Conservation (phyloP, 2,329 filamentous ascomycete genomes). For the Neophaeococcomyces mojaviensis region DNA sequence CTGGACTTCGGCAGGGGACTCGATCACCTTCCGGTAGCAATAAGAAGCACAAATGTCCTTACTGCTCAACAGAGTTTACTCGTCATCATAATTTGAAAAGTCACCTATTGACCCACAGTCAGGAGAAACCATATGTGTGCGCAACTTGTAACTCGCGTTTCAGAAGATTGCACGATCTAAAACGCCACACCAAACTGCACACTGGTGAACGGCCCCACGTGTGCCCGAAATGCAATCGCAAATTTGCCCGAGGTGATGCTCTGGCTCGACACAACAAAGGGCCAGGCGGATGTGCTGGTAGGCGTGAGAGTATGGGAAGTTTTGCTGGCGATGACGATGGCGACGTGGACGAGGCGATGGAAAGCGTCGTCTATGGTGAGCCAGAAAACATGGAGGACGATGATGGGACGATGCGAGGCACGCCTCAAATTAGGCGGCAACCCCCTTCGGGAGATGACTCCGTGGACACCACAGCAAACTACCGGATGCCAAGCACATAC, state of each 20-base stretch:
- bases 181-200: slow-evolving; percentile 92
- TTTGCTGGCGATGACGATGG: slow-evolving; percentile 72
- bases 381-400: slow-evolving; percentile 44
- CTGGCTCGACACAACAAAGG: slow-evolving; percentile 92
- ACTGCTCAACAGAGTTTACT: slow-evolving; percentile 94
- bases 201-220: slow-evolving; percentile 93
- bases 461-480: slow-evolving; percentile 31
- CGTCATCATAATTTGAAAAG: slow-evolving; percentile 96
- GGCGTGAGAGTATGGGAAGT: slow-evolving; percentile 75
- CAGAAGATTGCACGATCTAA: slow-evolving; percentile 84
- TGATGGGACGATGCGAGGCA: slow-evolving; percentile 34
- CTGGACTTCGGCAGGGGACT: slow-evolving; percentile 51
- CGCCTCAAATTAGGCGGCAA: slow-evolving; percentile 71
- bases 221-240: slow-evolving; percentile 87
- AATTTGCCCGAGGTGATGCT: slow-evolving; percentile 92
- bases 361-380: slow-evolving; percentile 53
- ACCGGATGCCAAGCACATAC: slow-evolving; percentile 66
- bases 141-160: slow-evolving; percentile 90
- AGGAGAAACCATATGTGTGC: slow-evolving; percentile 96
- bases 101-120: slow-evolving; percentile 91
- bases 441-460: slow-evolving; percentile 48
- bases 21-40: slow-evolving; percentile 56
- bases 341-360: slow-evolving; percentile 52
- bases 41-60: slow-evolving; percentile 94
- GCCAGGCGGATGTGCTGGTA: slow-evolving; percentile 86